Percentiles rank a stretch among this genome's conserved stretches.
Evolutionary conservation across 192 early-diverging fungal genomes (phyloP).

Genomic region (Geosiphon pyriformis): DNA sequence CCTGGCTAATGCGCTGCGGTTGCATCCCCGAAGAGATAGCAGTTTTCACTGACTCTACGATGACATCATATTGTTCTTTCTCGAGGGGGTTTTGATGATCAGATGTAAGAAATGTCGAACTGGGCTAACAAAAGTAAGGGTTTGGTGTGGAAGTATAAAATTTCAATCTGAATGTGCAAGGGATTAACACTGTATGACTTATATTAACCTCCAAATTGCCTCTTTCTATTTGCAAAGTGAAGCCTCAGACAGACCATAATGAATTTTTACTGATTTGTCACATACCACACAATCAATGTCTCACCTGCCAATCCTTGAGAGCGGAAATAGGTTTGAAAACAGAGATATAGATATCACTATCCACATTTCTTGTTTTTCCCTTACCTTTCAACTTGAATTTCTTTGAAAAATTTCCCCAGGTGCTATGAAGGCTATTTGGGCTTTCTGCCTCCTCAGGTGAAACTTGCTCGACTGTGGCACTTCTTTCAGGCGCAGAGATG

Average conservation of each 20-base stretch:
- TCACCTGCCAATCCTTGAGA: constrained; percentile 14
- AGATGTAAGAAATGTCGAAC: constrained; percentile 23
- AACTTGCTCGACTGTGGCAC: neutral
- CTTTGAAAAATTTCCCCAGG: constrained; percentile 14
- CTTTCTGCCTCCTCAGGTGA: neutral
- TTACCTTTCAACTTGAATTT: constrained; percentile 5
- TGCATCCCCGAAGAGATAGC: constrained; percentile 44
- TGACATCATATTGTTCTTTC: constrained; percentile 34
- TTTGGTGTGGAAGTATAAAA: neutral
- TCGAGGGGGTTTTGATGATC: constrained; percentile 43
- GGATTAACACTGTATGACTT: neutral
- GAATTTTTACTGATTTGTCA: neutral
- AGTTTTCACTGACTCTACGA: constrained; percentile 46
- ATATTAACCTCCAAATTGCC: neutral
- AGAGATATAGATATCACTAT: neutral
- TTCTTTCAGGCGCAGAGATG: neutral
- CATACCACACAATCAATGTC: constrained; percentile 13
- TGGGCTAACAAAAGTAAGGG: neutral
- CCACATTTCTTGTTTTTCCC: neutral
- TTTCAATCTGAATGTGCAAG: neutral
- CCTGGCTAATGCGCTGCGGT: constrained; percentile 55
- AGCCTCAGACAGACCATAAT: neutral
- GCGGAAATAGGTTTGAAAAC: constrained; percentile 1
- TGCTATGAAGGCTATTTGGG: neutral
- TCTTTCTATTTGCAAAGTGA: neutral